Percentiles rank a stretch among this genome's conserved stretches.
phyloP scores from a whole-genome alignment of 2,329 filamentous ascomycete genomes.

The Neonectria coccinea region DNA sequence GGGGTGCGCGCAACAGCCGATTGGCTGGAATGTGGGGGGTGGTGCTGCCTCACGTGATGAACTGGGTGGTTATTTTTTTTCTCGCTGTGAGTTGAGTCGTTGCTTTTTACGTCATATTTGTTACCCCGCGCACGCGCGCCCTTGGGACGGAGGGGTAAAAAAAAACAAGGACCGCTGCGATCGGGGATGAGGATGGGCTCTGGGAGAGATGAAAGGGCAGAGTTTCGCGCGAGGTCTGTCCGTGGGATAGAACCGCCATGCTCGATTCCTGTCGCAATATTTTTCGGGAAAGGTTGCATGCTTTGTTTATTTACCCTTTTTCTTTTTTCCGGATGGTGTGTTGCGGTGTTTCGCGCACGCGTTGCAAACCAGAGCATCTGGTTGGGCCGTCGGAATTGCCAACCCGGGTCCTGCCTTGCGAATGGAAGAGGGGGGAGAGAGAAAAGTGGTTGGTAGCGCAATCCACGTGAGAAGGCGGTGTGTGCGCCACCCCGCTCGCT shows the following conservation, averaged over 20 bases:
- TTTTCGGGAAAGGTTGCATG: neutral
- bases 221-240: neutral
- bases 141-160: conserved; percentile 27
- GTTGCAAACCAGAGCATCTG: conserved; percentile 18
- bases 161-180: neutral
- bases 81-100: neutral
- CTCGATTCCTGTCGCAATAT: conserved; percentile 18
- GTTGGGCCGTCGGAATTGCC: conserved; percentile 13
- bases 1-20: conserved; percentile 32
- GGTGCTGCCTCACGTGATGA: conserved; percentile 30
- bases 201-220: neutral
- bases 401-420: conserved; percentile 4
- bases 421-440: neutral
- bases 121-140: conserved; percentile 21
- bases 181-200: neutral
- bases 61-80: neutral
- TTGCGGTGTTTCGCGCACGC: conserved; percentile 19
- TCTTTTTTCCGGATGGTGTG: conserved; percentile 1
- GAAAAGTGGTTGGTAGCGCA: neutral
- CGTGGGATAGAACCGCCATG: conserved; percentile 1
- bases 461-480: conserved; percentile 26
- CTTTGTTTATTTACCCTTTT: conserved; percentile 20
- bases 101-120: conserved; percentile 40
- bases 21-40: conserved; percentile 24
- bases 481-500: conserved; percentile 28